Evolutionary conservation across 345 rosid species (phyloP).

Genomic region (Noccaea caerulescens): DNA sequence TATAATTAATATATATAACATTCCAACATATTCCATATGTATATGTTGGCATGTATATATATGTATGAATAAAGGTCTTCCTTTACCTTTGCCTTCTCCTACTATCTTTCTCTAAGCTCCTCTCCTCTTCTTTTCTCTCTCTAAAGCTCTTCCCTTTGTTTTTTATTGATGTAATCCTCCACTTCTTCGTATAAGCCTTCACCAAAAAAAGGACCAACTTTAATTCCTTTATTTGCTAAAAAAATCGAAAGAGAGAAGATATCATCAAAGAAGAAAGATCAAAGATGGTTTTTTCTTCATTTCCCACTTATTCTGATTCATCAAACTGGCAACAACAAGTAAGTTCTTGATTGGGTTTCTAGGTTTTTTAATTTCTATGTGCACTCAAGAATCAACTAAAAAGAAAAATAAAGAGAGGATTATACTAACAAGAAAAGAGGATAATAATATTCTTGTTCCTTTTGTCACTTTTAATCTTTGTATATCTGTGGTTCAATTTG

Average conservation of each 20-base stretch:
- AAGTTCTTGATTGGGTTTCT: constrained; percentile 32
- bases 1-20: constrained; percentile 5
- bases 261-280: constrained; percentile 40
- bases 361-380: background rate
- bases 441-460: constrained; percentile 46
- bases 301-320: constrained; percentile 44
- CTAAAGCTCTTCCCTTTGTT: constrained; percentile 37
- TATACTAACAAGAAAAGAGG: constrained; percentile 37
- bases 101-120: constrained; percentile 36
- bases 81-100: constrained; percentile 45
- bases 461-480: constrained; percentile 45
- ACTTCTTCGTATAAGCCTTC: constrained; percentile 41
- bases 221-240: constrained; percentile 34
- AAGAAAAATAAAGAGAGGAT: constrained; percentile 19
- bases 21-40: constrained; percentile 31
- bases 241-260: constrained; percentile 27
- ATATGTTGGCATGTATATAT: constrained; percentile 36
- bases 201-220: constrained; percentile 32
- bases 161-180: constrained; percentile 43
- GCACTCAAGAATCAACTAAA: constrained; percentile 23
- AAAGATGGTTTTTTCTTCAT: constrained; percentile 47
- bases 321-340: constrained; percentile 52
- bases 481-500: constrained; percentile 46
- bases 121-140: constrained; percentile 42
- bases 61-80: constrained; percentile 42